Base-by-base conservation (phyloP, 129 eudicot genomes). In the Pittosporum tobira region DNA sequence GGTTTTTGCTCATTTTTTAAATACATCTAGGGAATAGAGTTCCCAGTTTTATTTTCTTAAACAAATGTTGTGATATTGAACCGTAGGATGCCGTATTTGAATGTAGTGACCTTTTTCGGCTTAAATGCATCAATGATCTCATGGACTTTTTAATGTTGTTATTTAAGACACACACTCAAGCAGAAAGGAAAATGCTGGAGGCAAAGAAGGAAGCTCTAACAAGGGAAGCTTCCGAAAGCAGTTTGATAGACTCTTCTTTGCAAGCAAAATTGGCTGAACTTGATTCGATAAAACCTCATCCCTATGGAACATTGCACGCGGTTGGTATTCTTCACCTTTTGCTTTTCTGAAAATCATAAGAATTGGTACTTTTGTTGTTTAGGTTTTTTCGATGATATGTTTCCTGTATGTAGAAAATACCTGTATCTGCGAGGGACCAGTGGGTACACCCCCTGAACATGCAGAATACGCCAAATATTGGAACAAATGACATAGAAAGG, bases 111-210 rank as follows among this genome's bases (percentile, higher is more conserved):
- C 16, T 61, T 24, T 48, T 61, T 59, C 49, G n/a, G n/a, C 37
- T 25, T n/a, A 48, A 25, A 57, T 57, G 58, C 57, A 61, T 51
- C 44, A 42, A 40, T 43, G 31, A 61, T 22, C 34, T 36, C 30
- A 55, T 67, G 47, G 34, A 56, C 59, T 53, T 43, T 47, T 44
- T 26, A 24, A 52, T 31, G 45, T 42, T 59, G 47, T 27, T 48
- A 59, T 70, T 23, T 59, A n/a, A 90, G 98, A 90, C 98, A 12
- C 94, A 80, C 40, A 86, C 98, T 51, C 98, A 90, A 83, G 95
- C 95, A 45, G 95, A 86, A 76, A 83, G 71, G 49, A 90, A 90
- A 69, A 73, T 83, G 36, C 37, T 78, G 67, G 98, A 90, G 89
- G 93, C 94, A 26, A 86, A 80, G 70, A 83, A 73, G 76, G 94